phyloP scores from a whole-genome alignment of 2,329 filamentous ascomycete genomes.

The Calonectria honghensis region DNA sequence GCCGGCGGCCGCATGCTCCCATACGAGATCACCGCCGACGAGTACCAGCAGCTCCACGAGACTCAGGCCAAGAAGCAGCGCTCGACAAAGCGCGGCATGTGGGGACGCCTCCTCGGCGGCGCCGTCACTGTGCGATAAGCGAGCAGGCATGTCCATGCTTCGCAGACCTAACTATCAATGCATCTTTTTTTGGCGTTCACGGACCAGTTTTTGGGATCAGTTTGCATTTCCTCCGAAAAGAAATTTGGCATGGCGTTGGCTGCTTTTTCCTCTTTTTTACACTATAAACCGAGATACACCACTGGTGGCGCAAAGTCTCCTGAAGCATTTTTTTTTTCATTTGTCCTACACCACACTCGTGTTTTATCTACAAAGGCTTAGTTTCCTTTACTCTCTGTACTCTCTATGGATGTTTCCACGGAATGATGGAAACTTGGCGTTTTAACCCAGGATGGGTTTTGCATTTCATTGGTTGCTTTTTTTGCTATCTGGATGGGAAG shows the following conservation, averaged over 20 bases:
- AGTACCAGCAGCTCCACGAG: slow-evolving; percentile 69
- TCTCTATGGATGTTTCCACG: slow-evolving; percentile 29
- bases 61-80: slow-evolving; percentile 69
- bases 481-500: slow-evolving; percentile 20
- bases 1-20: slow-evolving; percentile 65
- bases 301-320: slow-evolving; percentile 37
- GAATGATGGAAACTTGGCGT: slow-evolving; percentile 36
- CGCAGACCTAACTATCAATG: slow-evolving; percentile 42
- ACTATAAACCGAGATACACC: slow-evolving; percentile 49
- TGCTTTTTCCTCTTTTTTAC: slow-evolving; percentile 36
- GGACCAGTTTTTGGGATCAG: slow-evolving; percentile 50
- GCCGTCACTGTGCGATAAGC: slow-evolving; percentile 64
- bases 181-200: slow-evolving; percentile 49
- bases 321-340: slow-evolving; percentile 44
- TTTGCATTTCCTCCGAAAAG: slow-evolving; percentile 48
- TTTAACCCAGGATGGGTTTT: slow-evolving; percentile 36
- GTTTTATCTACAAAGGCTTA: slow-evolving; percentile 28
- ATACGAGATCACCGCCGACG: slow-evolving; percentile 73
- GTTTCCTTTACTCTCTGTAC: slow-evolving; percentile 27
- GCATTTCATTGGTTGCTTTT: neutral
- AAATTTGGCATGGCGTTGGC: slow-evolving; percentile 51
- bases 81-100: slow-evolving; percentile 67
- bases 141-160: slow-evolving; percentile 31
- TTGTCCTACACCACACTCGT: slow-evolving; percentile 37
- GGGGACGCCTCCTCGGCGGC: slow-evolving; percentile 72